Conservation (phyloP, 495 filamentous ascomycete species). For the Durotheca rogersii region DNA sequence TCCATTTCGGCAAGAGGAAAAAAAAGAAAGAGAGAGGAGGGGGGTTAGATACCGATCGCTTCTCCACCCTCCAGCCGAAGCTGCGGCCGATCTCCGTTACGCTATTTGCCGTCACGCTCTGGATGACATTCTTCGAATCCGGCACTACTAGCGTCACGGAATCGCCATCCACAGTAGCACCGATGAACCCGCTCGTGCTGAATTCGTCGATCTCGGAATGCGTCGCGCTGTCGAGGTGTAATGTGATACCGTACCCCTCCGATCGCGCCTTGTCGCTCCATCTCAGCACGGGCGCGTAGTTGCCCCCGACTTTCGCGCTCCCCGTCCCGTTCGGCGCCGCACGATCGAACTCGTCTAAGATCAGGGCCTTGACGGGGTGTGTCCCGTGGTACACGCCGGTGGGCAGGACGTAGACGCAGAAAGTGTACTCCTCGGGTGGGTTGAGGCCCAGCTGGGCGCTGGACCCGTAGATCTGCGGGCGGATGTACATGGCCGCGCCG, state of each 20-base stretch:
- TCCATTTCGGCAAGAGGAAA: too few species aligned
- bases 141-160: slow-evolving; percentile 74
- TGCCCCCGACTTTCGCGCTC: slow-evolving; percentile 73
- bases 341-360: slow-evolving; percentile 76
- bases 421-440: slow-evolving; percentile 85
- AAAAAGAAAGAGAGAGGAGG: too few species aligned
- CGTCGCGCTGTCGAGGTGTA: slow-evolving; percentile 80
- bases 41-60: slow-evolving; percentile 54
- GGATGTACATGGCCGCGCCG: slow-evolving; percentile 84
- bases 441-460: slow-evolving; percentile 76
- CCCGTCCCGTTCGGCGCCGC: slow-evolving; percentile 73
- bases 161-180: slow-evolving; percentile 60
- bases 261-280: slow-evolving; percentile 73
- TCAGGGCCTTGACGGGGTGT: slow-evolving; percentile 73
- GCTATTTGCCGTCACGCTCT: slow-evolving; percentile 75
- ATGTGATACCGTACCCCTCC: slow-evolving; percentile 79
- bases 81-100: slow-evolving; percentile 65
- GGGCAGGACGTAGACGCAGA: slow-evolving; percentile 80
- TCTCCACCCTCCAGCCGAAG: slow-evolving; percentile 69
- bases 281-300: slow-evolving; percentile 79
- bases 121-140: slow-evolving; percentile 77
- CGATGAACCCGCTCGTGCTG: slow-evolving; percentile 83
- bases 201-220: slow-evolving; percentile 86
- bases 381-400: slow-evolving; percentile 89
- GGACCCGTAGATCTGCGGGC: slow-evolving; percentile 82